Percentiles rank a stretch among this genome's conserved stretches.
Conservation (phyloP, 1,284 basidiomycete genomes). For the Ceratobasidium sp. region DNA sequence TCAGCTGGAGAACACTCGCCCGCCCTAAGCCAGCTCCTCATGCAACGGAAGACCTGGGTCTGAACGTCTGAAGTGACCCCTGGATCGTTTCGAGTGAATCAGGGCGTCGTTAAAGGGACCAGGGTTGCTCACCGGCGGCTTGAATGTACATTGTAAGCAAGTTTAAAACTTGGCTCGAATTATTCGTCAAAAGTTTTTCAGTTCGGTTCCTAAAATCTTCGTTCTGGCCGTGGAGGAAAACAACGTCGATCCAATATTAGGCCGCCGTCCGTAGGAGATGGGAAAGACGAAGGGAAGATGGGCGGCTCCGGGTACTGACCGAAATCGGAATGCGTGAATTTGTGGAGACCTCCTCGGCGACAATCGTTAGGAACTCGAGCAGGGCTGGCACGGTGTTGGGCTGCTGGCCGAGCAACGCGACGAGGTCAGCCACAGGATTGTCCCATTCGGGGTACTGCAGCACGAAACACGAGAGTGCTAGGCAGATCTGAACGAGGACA, state of each 20-base stretch:
- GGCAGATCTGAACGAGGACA: constrained; percentile 87
- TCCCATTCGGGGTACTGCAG: constrained; percentile 92
- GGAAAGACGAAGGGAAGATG: constrained; percentile 11
- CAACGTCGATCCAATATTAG: constrained; percentile 35
- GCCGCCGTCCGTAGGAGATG: constrained; percentile 37
- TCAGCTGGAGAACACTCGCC: constrained; percentile 78
- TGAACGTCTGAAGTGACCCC: constrained; percentile 88
- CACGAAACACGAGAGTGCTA: constrained; percentile 89
- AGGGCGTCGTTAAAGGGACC: not conserved
- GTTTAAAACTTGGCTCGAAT: constrained; percentile 76
- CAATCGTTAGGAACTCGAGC: constrained; percentile 87
- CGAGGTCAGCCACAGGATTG: constrained; percentile 80
- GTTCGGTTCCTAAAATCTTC: constrained; percentile 79
- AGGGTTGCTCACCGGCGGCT: constrained; percentile 71
- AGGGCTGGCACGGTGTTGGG: constrained; percentile 83
- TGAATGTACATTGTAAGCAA: constrained; percentile 89
- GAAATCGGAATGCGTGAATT: constrained; percentile 90
- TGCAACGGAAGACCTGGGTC: constrained; percentile 82
- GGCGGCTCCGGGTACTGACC: constrained; percentile 57
- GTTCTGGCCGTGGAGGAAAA: constrained; percentile 57
- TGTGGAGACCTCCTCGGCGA: constrained; percentile 88
- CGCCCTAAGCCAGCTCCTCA: constrained; percentile 86
- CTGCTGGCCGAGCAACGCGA: constrained; percentile 85
- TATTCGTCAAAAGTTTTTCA: constrained; percentile 70
- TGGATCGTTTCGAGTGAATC: constrained; percentile 47